Percentiles rank a stretch among this genome's conserved stretches.
phyloP scores from a whole-genome alignment of 768 basidiomycete species.

The Boletellus sp. region DNA sequence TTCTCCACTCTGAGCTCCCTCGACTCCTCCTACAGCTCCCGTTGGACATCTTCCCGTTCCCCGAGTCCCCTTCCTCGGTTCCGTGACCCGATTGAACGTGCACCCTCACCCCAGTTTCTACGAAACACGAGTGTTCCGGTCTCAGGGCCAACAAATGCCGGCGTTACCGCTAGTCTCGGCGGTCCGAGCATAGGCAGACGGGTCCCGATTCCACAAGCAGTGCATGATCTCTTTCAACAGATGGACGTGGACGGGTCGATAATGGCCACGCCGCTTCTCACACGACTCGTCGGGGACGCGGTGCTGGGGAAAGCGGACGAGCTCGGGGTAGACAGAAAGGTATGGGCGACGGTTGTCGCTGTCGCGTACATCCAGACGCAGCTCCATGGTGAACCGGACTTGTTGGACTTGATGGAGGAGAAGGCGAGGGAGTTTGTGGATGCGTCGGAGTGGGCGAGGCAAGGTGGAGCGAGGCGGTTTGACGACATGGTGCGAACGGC shows the following conservation, averaged over 20 bases:
- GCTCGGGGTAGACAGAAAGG: constrained; percentile 28
- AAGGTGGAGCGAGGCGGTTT: constrained; percentile 3
- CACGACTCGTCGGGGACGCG: constrained; percentile 34
- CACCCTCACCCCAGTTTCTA: constrained; percentile 33
- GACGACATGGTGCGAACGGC: constrained; percentile 21
- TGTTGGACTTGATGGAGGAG: constrained; percentile 39
- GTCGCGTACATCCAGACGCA: constrained; percentile 43
- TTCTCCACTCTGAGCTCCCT: constrained; percentile 52
- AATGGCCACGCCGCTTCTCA: constrained; percentile 28
- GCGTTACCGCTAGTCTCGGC: neutral
- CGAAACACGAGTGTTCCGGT: neutral
- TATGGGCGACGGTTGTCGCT: constrained; percentile 50
- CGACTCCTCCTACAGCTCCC: constrained; percentile 35
- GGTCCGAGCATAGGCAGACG: neutral
- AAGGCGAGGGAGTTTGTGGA: constrained; percentile 43
- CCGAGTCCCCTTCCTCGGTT: constrained; percentile 22
- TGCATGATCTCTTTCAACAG: constrained; percentile 36
- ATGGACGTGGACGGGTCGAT: constrained; percentile 52
- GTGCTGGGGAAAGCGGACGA: constrained; percentile 32
- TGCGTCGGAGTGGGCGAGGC: neutral
- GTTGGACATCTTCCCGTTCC: constrained; percentile 29
- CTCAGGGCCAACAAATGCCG: neutral
- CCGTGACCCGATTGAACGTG: constrained; percentile 27
- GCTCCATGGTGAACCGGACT: constrained; percentile 35
- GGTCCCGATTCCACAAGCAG: constrained; percentile 20